A percentile compares a stretch with the other conserved stretches of the same genome.
phyloP scores from a whole-genome alignment of 495 filamentous ascomycete genomes.

The Penicillium goetzii region DNA sequence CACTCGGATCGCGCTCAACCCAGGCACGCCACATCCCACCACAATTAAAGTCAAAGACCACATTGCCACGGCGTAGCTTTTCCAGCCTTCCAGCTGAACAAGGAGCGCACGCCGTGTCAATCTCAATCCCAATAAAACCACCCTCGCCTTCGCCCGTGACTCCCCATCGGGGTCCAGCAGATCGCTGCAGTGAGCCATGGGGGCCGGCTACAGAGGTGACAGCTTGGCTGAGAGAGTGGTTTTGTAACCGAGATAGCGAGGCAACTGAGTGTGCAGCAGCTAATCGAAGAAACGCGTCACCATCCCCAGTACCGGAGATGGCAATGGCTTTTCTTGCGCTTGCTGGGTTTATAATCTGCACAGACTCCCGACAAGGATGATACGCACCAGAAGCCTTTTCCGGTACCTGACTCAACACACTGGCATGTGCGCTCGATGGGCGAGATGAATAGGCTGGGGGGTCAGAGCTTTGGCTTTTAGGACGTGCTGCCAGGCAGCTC shows the following conservation, averaged over 20 bases:
- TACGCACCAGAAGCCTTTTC: background rate
- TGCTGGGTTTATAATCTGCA: background rate
- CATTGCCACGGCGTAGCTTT: conserved; percentile 46
- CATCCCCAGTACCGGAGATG: conserved; percentile 86
- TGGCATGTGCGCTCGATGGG: background rate
- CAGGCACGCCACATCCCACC: conserved; percentile 89
- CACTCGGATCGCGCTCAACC: conserved; percentile 70
- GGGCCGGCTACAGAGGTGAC: conserved; percentile 67
- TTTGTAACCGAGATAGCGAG: conserved; percentile 68
- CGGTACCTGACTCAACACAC: background rate
- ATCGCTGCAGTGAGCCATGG: conserved; percentile 73
- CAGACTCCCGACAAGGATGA: conserved; percentile 7
- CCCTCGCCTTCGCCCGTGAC: conserved; percentile 80
- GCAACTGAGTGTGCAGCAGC: conserved; percentile 73
- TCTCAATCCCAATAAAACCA: conserved; percentile 86
- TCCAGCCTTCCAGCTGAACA: conserved; percentile 12
- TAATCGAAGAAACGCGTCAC: conserved; percentile 81
- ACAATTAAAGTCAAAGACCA: conserved; percentile 83
- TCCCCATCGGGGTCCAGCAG: conserved; percentile 76
- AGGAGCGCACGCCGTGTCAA: conserved; percentile 40
- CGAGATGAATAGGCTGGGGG: conserved; percentile 14
- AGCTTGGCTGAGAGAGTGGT: conserved; percentile 48
- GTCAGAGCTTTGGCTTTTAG: background rate
- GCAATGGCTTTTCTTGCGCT: conserved; percentile 57
- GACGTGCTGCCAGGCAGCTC: conserved; percentile 55